Base-by-base conservation (phyloP, 2,329 filamentous ascomycete genomes). In the Fusarium zealandicum region DNA sequence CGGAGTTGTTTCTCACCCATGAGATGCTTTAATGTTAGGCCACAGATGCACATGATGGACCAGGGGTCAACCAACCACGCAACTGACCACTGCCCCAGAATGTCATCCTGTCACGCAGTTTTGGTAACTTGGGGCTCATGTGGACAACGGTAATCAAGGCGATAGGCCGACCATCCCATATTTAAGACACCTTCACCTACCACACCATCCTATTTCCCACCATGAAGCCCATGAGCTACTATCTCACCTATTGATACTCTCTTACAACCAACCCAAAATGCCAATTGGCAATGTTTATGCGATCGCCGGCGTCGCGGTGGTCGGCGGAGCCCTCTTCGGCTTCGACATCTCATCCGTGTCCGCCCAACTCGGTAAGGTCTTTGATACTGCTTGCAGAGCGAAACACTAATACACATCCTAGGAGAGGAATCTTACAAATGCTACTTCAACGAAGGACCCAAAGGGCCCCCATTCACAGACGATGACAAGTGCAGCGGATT, bases 391-490 rank as follows among this genome's bases (percentile, higher is more conserved):
- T 6, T 25, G 22, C 6, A 25, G 22, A 25, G 22, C 22, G 22
- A 8, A 8, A 25, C 22, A 25, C 22, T 25, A 9, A 25, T 8
- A 25, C 22, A 25, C 8, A 25, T 25, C 7, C 22, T 7, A 25
- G 22, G 22, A 25, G 70, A 71, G 61, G 70, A 74, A 43, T 70
- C 71, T 17, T 75, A 75, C 47, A 68, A 67, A 32, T 75, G 73
- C 47, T 75, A 75, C 51, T 75, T 75, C 59, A 75, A 75, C 46
- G 70, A 75, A 22, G 72, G 72, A 1, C 69, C 69, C 4, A 55
- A 69, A 1, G 69, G 70, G 0, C 72, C 72, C 1, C 72, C 72
- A 0, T 71, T 68, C 35, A 62, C 50, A 11, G 39, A 72, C 6
- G 61, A 67, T 20, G 6, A 41, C 1, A 52, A 65, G 7, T 75